Percentiles rank a stretch among this genome's conserved stretches.
Conservation (phyloP, 805 yeast species). For the Candida dajiaensis region DNA sequence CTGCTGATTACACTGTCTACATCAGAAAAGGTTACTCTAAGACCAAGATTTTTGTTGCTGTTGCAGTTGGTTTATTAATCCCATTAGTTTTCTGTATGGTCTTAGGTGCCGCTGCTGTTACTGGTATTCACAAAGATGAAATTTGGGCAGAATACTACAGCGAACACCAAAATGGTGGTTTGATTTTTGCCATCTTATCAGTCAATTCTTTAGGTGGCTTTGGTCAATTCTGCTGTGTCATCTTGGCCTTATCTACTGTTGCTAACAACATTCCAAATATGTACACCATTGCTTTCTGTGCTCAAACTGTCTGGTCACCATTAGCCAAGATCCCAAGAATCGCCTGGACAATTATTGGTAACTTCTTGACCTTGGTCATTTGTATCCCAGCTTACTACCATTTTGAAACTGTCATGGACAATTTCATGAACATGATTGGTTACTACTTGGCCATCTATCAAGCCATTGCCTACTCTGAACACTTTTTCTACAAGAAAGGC, state of each 20-base stretch:
- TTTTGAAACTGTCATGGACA: slow-evolving; percentile 66
- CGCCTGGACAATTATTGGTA: slow-evolving; percentile 74
- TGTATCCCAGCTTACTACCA: slow-evolving; percentile 83
- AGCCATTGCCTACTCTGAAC: slow-evolving; percentile 73
- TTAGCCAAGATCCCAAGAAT: slow-evolving; percentile 75
- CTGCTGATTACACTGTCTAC: slow-evolving; percentile 88
- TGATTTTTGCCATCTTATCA: slow-evolving; percentile 72
- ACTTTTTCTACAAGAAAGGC: slow-evolving; percentile 69
- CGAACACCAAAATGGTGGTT: slow-evolving; percentile 67
- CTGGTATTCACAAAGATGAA: slow-evolving; percentile 48
- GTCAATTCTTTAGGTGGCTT: slow-evolving; percentile 79
- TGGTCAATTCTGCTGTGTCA: slow-evolving; percentile 84
- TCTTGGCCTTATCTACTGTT: slow-evolving; percentile 79
- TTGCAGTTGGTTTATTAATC: slow-evolving; percentile 54
- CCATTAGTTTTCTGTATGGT: slow-evolving; percentile 71
- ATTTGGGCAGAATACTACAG: slow-evolving; percentile 46
- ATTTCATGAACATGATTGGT: slow-evolving; percentile 88
- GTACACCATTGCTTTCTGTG: slow-evolving; percentile 84
- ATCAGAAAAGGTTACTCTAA: slow-evolving; percentile 63
- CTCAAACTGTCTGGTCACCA: slow-evolving; percentile 78
- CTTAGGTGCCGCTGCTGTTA: slow-evolving; percentile 82
- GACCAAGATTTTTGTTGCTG: slow-evolving; percentile 54
- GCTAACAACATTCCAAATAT: slow-evolving; percentile 91
- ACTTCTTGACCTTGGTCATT: slow-evolving; percentile 73
- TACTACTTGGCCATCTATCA: slow-evolving; percentile 87